Conservation (phyloP, 306 rosid species). For the Vigna reflexopilosa region DNA sequence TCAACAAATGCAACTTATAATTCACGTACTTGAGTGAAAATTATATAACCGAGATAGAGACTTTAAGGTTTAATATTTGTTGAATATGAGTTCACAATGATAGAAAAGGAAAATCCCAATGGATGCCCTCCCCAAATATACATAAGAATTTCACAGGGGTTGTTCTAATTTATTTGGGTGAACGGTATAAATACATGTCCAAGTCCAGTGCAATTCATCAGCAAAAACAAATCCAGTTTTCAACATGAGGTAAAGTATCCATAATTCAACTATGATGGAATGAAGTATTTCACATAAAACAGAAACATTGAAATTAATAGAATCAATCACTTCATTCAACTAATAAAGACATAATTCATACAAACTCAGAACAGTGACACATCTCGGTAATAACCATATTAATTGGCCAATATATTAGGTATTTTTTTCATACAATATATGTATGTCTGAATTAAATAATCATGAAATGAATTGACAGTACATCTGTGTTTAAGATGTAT, state of each 20-base stretch:
- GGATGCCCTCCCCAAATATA: slow-evolving; percentile 29
- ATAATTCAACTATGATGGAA: slow-evolving; percentile 24
- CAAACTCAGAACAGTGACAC: slow-evolving; percentile 20
- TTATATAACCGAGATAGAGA: slow-evolving; percentile 26
- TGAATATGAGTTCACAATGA: background rate
- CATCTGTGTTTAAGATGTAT: slow-evolving; percentile 45
- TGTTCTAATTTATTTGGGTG: background rate
- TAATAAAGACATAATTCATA: slow-evolving; percentile 15
- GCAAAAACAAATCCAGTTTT: slow-evolving; percentile 20
- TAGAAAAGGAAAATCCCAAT: slow-evolving; percentile 12
- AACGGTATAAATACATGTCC: slow-evolving; percentile 14
- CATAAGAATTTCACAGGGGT: slow-evolving; percentile 6
- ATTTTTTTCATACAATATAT: slow-evolving; percentile 19
- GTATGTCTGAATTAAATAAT: slow-evolving; percentile 36
- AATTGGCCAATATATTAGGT: slow-evolving; percentile 14
- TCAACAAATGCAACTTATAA: slow-evolving; percentile 21
- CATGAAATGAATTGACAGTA: slow-evolving; percentile 36
- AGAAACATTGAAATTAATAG: slow-evolving; percentile 30
- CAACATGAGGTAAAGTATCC: background rate
- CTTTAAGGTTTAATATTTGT: slow-evolving; percentile 9
- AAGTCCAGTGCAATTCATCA: slow-evolving; percentile 16
- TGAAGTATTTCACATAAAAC: slow-evolving; percentile 11
- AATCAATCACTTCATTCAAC: slow-evolving; percentile 20
- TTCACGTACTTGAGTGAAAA: background rate
- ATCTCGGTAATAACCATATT: slow-evolving; percentile 30